Percentiles rank a stretch among this genome's conserved stretches.
Conservation (phyloP, 352 stramenopile species). For the Globisporangium megalacanthum region DNA sequence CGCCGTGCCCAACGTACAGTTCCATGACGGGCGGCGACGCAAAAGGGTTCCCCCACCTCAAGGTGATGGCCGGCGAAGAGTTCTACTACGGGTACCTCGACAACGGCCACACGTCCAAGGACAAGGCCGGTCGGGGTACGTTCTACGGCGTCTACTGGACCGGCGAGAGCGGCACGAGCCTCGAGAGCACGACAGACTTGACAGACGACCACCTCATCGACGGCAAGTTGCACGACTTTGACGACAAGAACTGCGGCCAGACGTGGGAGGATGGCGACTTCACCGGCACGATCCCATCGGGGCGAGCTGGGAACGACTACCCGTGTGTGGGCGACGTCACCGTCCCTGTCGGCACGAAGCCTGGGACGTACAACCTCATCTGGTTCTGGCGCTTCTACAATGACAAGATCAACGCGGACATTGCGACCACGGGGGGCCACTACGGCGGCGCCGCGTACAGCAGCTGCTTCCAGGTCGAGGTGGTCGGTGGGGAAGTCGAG, state of each 20-base stretch:
- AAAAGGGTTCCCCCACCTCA: constrained; percentile 36
- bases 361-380: constrained; percentile 57
- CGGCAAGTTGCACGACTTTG: constrained; percentile 38
- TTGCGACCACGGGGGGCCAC: constrained; percentile 10
- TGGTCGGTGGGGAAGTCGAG: constrained; percentile 6
- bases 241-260: constrained; percentile 61
- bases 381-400: constrained; percentile 75
- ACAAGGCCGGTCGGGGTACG: constrained; percentile 58
- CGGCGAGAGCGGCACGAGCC: constrained; percentile 23
- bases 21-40: constrained; percentile 24
- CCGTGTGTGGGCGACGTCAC: constrained; percentile 42
- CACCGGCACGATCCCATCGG: constrained; percentile 27
- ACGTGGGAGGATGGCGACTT: constrained; percentile 33
- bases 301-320: constrained; percentile 26
- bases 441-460: constrained; percentile 58
- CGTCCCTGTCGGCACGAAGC: constrained; percentile 19
- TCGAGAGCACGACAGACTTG: constrained; percentile 47
- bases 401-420: constrained; percentile 21
- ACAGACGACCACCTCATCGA: constrained; percentile 38
- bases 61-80: constrained; percentile 29
- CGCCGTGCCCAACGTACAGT: constrained; percentile 23
- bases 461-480: constrained; percentile 59
- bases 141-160: constrained; percentile 69
- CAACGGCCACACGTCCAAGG: constrained; percentile 49
- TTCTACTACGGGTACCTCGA: constrained; percentile 39